A percentile compares a stretch with the other conserved stretches of the same genome.
Conservation (phyloP, 2,329 filamentous ascomycete species). For the Cylindrodendrum hubeiense region DNA sequence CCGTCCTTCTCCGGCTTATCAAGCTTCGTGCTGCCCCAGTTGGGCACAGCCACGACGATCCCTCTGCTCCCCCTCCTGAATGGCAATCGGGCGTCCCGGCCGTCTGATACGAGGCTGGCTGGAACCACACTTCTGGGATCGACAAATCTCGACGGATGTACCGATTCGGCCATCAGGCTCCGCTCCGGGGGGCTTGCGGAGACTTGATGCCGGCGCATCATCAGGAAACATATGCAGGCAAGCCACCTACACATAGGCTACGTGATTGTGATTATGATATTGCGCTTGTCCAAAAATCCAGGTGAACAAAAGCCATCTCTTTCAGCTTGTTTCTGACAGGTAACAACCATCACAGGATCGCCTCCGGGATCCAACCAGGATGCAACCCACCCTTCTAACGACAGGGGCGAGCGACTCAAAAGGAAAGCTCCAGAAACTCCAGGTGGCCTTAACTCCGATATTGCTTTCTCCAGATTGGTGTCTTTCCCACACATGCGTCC, state of each 20-base stretch:
- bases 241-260: conserved; percentile 16
- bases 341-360: conserved; percentile 2
- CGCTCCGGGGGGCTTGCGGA: conserved; percentile 7
- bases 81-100: background rate
- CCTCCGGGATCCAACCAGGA: conserved; percentile 12
- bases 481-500: conserved; percentile 10
- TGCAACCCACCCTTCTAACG: conserved; percentile 1
- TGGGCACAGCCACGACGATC: background rate
- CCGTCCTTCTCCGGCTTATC: background rate
- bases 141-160: background rate
- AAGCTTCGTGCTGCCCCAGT: background rate
- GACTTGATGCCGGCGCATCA: conserved; percentile 22
- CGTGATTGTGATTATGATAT: background rate
- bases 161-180: background rate
- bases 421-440: conserved; percentile 27
- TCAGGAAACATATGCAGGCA: conserved; percentile 26
- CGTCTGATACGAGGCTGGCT: conserved; percentile 13
- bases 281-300: conserved; percentile 5
- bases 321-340: conserved; percentile 7
- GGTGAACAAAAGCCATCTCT: background rate
- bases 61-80: background rate
- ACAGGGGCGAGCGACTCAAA: background rate
- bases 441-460: conserved; percentile 38
- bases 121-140: conserved; percentile 1
- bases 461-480: conserved; percentile 30